Percentiles rank a stretch among this genome's conserved stretches.
phyloP scores from a whole-genome alignment of 805 yeast genomes.

The Candida germanica region DNA sequence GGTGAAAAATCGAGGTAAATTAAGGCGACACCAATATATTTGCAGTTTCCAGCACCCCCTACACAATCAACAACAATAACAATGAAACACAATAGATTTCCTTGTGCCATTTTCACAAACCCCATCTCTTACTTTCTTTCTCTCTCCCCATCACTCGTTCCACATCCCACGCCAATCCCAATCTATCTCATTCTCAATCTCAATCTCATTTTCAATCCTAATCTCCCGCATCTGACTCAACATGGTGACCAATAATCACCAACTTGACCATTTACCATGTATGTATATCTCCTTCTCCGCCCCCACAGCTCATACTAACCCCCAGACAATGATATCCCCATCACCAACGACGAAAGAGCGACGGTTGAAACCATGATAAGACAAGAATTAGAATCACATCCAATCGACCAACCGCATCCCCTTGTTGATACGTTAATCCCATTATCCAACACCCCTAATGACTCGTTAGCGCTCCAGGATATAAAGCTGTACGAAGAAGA shows the following conservation, averaged over 20 bases:
- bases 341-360: slow-evolving; percentile 33
- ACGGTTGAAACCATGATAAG: slow-evolving; percentile 33
- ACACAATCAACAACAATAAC: too few species aligned
- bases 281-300: slow-evolving; percentile 21
- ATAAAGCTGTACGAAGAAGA: slow-evolving; percentile 28
- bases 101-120: too few species aligned
- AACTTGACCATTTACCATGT: slow-evolving; percentile 39
- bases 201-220: too few species aligned
- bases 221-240: too few species aligned
- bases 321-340: slow-evolving; percentile 28
- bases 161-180: too few species aligned
- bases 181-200: too few species aligned
- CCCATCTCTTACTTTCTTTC: too few species aligned
- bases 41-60: too few species aligned
- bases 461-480: slow-evolving; percentile 14
- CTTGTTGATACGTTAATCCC: slow-evolving; percentile 19
- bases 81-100: too few species aligned
- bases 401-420: slow-evolving; percentile 17
- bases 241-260: slow-evolving; percentile 29
- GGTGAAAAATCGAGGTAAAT: too few species aligned
- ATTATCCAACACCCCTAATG: slow-evolving; percentile 6
- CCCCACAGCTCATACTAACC: slow-evolving; percentile 1
- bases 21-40: too few species aligned
- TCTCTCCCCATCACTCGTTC: too few species aligned
- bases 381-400: slow-evolving; percentile 1